phyloP scores from a whole-genome alignment of 306 rosid genomes.

The Bauhinia variegata region DNA sequence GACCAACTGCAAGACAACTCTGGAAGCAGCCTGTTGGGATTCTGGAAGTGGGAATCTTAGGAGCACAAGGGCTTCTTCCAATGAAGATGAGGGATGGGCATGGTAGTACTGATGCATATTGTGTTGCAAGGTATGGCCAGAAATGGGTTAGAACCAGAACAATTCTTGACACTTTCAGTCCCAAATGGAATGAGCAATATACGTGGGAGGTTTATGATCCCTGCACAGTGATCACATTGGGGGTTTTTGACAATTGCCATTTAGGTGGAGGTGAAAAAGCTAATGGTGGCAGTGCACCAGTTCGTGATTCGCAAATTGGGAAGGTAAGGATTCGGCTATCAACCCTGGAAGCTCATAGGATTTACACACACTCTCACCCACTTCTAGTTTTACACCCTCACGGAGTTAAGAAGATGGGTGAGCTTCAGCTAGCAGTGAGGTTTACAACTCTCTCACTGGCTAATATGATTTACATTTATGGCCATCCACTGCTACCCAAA shows the following conservation, averaged over 20 bases:
- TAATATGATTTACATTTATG: constrained; percentile 68
- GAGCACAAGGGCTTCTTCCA: constrained; percentile 89
- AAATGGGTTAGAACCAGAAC: constrained; percentile 97
- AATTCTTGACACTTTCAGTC: constrained; percentile 69
- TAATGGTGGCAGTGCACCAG: constrained; percentile 33
- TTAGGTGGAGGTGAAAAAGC: constrained; percentile 64
- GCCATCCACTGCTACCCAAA: constrained; percentile 91
- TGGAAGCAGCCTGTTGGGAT: constrained; percentile 91
- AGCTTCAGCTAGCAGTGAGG: constrained; percentile 85
- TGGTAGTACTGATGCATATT: constrained; percentile 82
- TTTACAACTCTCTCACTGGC: constrained; percentile 87
- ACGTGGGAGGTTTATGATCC: constrained; percentile 97
- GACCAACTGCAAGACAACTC: constrained; percentile 89
- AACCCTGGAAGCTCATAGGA: constrained; percentile 75
- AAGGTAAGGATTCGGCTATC: constrained; percentile 92
- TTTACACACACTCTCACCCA: constrained; percentile 75
- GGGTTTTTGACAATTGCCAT: constrained; percentile 87
- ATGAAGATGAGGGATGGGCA: constrained; percentile 85
- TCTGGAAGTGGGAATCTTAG: constrained; percentile 84
- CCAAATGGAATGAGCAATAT: constrained; percentile 96
- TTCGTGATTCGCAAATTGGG: constrained; percentile 75
- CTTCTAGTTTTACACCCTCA: constrained; percentile 78
- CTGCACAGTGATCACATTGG: constrained; percentile 83
- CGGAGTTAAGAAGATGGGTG: constrained; percentile 96
- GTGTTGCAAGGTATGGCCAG: constrained; percentile 88